Evolutionary conservation across 1,284 basidiomycete genomes (phyloP).

Genomic region (Tilletia horrida): DNA sequence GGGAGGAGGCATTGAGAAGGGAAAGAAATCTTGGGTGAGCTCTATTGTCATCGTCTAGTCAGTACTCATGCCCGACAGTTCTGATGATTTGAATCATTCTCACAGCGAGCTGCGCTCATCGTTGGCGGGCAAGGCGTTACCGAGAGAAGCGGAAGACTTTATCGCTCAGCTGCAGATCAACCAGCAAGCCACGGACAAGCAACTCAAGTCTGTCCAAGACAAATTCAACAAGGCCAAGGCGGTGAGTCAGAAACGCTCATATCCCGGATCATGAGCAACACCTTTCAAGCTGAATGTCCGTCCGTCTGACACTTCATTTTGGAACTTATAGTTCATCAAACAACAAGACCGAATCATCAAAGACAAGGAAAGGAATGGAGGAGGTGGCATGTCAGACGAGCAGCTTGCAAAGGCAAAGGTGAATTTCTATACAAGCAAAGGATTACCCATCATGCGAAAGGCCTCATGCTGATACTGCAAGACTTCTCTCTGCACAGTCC

Average conservation of each 20-base stretch:
- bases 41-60: background rate
- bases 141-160: conserved; percentile 73
- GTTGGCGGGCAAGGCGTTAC: conserved; percentile 69
- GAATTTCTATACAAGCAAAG: background rate
- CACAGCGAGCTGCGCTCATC: conserved; percentile 66
- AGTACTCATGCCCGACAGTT: background rate
- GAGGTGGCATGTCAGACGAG: conserved; percentile 23
- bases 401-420: conserved; percentile 17
- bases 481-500: background rate
- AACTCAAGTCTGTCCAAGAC: conserved; percentile 69
- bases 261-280: background rate
- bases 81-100: background rate
- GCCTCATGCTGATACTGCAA: no score
- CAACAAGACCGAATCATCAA: conserved; percentile 66
- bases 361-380: conserved; percentile 34
- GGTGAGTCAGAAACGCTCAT: conserved; percentile 57
- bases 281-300: conserved; percentile 1
- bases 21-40: conserved; percentile 34
- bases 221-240: conserved; percentile 76
- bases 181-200: conserved; percentile 68
- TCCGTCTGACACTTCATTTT: no score
- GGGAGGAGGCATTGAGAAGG: conserved; percentile 36
- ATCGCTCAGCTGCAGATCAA: conserved; percentile 75
- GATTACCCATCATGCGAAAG: background rate
- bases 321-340: conserved; percentile 72